Percentiles rank a stretch among this genome's conserved stretches.
Conservation (phyloP, 495 filamentous ascomycete genomes). For the Aspergillus indologenus region DNA sequence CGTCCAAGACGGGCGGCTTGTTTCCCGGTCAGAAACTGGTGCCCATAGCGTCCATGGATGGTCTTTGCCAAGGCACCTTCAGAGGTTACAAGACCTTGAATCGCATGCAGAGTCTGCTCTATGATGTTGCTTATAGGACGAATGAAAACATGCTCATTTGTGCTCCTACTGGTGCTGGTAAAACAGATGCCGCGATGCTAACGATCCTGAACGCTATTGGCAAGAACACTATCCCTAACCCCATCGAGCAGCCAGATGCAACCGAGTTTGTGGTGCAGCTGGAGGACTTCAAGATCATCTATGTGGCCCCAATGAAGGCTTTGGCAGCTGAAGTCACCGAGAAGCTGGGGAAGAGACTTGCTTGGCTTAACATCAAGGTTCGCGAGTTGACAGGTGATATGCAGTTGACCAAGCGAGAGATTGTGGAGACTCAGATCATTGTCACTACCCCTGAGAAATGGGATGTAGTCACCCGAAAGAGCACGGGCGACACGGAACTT, state of each 20-base stretch:
- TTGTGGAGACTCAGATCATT: slow-evolving; percentile 93
- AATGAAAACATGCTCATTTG: slow-evolving; percentile 99
- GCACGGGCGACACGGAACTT: slow-evolving; percentile 93
- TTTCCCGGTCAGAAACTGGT: slow-evolving; percentile 69
- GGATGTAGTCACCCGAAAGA: slow-evolving; percentile 97
- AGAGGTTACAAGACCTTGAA: slow-evolving; percentile 91
- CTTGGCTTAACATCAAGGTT: slow-evolving; percentile 85
- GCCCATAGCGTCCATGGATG: slow-evolving; percentile 78
- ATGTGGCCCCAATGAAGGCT: slow-evolving; percentile 98
- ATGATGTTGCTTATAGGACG: slow-evolving; percentile 91
- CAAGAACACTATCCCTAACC: slow-evolving; percentile 78
- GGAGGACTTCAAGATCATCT: slow-evolving; percentile 96
- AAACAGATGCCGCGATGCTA: slow-evolving; percentile 98
- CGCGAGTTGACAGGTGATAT: slow-evolving; percentile 96
- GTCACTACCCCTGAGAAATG: slow-evolving; percentile 99
- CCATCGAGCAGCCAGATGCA: slow-evolving; percentile 66
- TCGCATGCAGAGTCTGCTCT: slow-evolving; percentile 95
- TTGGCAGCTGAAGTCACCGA: slow-evolving; percentile 93
- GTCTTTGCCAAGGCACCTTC: slow-evolving; percentile 86
- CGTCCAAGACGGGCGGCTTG: slow-evolving; percentile 72
- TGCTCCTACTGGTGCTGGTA: slow-evolving; percentile 96
- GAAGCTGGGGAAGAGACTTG: slow-evolving; percentile 89
- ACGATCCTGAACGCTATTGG: slow-evolving; percentile 85
- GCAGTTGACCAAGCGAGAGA: slow-evolving; percentile 96
- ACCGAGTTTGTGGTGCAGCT: slow-evolving; percentile 72